Base-by-base conservation (phyloP, 495 filamentous ascomycete species). In the Penicillium pancosmium region DNA sequence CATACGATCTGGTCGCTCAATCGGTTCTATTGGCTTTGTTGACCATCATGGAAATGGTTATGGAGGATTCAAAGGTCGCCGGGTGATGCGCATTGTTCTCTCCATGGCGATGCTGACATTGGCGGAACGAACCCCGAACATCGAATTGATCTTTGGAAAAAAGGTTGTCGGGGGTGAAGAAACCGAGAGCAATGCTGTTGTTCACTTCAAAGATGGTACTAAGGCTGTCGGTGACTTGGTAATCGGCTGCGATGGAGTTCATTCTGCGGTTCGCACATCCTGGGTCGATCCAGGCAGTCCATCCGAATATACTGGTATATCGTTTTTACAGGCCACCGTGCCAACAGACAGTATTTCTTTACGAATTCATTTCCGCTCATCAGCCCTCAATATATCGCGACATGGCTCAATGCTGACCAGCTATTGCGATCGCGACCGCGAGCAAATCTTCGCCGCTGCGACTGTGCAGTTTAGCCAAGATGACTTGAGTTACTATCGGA, bases 191-290 rank as follows among this genome's bases (percentile, higher is more conserved):
- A 63, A 71, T 19, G 81, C 84, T 1, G 70, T 71, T 8, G 62
- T 84, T 13, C 66, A 71, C 25, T 87, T 88, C 63, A 66, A 77
- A 27, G 81, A 83, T 63, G 79, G 80, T 4, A 73, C 73, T 0
- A 66, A 69, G 4, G 79, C 74, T 0, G 67, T 69, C 23, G 83
- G 75, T 0, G 81, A 87, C 55, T 64, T 88, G 5, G 69, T 88
- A 2, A 65, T 87, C 8, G 85, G 84, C 46, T 86, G 84, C 65
- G 86, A 88, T 60, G 86, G 86, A 5, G 83, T 87, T n/a, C 81
- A 85, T 67, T 87, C 84, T 2, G 73, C 75, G 16, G 76, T 81
- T 10, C 79, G 85, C 11, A 76, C 73, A 16, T 65, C 72, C 15
- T 82, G 80, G 61, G 77, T 88, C 34, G 82, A 85, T 57, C 77